Conservation (phyloP, 257 asterid genomes). For the Capsicum rhomboideum region DNA sequence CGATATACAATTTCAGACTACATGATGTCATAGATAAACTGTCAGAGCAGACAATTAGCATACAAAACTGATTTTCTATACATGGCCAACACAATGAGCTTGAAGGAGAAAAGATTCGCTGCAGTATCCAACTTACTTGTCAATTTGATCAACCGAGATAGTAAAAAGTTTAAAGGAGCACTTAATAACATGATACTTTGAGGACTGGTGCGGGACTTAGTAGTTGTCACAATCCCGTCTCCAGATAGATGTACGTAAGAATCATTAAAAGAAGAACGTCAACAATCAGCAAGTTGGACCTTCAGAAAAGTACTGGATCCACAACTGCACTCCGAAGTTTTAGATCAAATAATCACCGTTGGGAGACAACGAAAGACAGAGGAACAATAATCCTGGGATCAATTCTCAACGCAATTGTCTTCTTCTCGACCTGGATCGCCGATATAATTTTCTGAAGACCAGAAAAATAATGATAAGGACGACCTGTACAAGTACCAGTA, state of each 20-base stretch:
- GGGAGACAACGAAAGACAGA: background rate
- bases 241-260: background rate
- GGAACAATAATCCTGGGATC: background rate
- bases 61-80: background rate
- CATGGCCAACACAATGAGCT: background rate
- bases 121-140: background rate
- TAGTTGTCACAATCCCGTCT: background rate
- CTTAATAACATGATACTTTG: background rate
- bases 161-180: background rate
- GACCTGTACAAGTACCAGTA: conserved; percentile 44
- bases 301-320: background rate
- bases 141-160: background rate
- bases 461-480: conserved; percentile 28
- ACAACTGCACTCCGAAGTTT: background rate
- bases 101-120: background rate
- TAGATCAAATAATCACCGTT: background rate
- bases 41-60: background rate
- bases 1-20: background rate
- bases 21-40: background rate
- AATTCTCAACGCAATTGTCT: conserved; percentile 27
- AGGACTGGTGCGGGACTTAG: background rate
- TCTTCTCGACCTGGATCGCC: conserved; percentile 42
- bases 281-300: background rate
- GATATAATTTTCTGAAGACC: conserved; percentile 23
- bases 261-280: background rate